These are phyloP conservation scores for Phytopythium cucurbitacearum DNA, from an alignment of 352 stramenopile genomes.

Conservation along the genomic window DNA sequence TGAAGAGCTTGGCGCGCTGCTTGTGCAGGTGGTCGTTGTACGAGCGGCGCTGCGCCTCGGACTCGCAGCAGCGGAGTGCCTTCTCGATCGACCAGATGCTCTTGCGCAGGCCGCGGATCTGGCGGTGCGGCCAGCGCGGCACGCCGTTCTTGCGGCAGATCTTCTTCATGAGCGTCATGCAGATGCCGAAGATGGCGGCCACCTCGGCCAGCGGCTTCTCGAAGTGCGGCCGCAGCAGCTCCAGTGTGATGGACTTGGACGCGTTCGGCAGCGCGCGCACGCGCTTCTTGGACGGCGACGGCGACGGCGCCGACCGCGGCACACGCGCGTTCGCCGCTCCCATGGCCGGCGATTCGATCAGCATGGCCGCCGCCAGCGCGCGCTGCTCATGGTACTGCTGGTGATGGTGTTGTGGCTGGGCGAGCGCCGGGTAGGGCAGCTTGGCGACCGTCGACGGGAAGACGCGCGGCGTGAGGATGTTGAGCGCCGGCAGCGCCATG, in stretches of 20 bases:
- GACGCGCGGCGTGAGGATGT: constrained; percentile 20
- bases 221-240: constrained; percentile 68
- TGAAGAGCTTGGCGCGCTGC: constrained; percentile 64
- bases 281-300: constrained; percentile 57
- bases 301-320: constrained; percentile 10
- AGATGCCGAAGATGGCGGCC: constrained; percentile 72
- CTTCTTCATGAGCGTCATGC: constrained; percentile 85
- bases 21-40: constrained; percentile 75
- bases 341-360: constrained; percentile 26
- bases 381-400: neutral
- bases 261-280: constrained; percentile 66
- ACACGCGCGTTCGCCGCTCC: neutral
- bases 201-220: constrained; percentile 73
- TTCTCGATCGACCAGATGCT: constrained; percentile 83
- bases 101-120: constrained; percentile 69
- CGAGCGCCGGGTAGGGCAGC: no score
- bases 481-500: constrained; percentile 57
- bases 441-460: constrained; percentile 9
- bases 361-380: constrained; percentile 7
- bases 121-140: constrained; percentile 66
- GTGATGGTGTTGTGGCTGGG: constrained; percentile 4
- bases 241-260: constrained; percentile 76
- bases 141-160: constrained; percentile 80
- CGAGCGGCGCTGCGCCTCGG: constrained; percentile 50
- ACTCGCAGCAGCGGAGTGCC: constrained; percentile 59